Evolutionary conservation across 306 rosid genomes (phyloP).

Genomic region (Phaseolus lunatus): DNA sequence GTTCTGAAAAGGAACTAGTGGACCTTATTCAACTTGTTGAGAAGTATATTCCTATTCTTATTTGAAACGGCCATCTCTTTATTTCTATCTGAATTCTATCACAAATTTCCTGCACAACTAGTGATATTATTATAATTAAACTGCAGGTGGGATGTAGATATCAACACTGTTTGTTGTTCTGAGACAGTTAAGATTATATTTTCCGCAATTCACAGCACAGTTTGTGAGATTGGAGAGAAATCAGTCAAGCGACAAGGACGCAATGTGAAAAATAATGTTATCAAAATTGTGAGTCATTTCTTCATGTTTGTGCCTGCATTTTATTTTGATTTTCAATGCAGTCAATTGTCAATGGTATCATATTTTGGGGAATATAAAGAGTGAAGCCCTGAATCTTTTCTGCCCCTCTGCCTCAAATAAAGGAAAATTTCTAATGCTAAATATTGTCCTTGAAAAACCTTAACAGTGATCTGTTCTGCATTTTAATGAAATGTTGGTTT

Average conservation of each 20-base stretch:
- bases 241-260: slow-evolving; percentile 67
- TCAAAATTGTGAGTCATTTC: slow-evolving; percentile 66
- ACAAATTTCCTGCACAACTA: neutral
- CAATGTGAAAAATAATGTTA: slow-evolving; percentile 58
- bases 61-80: slow-evolving; percentile 23
- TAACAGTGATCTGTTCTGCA: neutral
- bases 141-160: slow-evolving; percentile 85
- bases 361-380: too few relatives aligned
- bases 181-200: slow-evolving; percentile 78
- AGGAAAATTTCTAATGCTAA: slow-evolving; percentile 7
- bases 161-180: slow-evolving; percentile 60
- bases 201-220: slow-evolving; percentile 61
- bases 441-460: neutral
- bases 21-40: slow-evolving; percentile 77
- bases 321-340: slow-evolving; percentile 12
- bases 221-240: slow-evolving; percentile 70
- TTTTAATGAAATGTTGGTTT: neutral
- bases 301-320: slow-evolving; percentile 36
- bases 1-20: slow-evolving; percentile 71
- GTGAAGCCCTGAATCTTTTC: neutral
- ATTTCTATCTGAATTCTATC: slow-evolving; percentile 12
- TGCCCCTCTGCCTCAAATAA: neutral
- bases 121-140: slow-evolving; percentile 30
- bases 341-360: too few relatives aligned
- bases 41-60: slow-evolving; percentile 56